These are phyloP conservation scores for Aspergillus thermomutatus DNA, from an alignment of 2,329 filamentous ascomycete species.

Conservation along the genomic window DNA sequence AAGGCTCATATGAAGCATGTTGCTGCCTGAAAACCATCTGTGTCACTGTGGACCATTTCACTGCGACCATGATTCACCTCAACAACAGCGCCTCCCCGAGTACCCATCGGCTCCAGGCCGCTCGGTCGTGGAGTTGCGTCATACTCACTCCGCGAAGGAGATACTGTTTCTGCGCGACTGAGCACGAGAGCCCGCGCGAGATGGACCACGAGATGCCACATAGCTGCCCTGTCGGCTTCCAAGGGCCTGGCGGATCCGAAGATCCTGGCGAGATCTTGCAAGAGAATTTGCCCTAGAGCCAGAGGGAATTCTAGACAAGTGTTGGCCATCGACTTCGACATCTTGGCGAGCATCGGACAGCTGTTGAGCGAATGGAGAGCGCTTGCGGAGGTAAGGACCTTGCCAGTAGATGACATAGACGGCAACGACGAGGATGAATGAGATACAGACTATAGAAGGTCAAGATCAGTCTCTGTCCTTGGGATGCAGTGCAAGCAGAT, in stretches of 20 bases:
- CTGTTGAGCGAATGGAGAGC: conserved; percentile 64
- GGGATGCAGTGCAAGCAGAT: neutral
- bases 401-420: conserved; percentile 67
- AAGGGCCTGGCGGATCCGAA: conserved; percentile 33
- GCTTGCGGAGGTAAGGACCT: conserved; percentile 57
- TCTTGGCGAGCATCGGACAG: conserved; percentile 48
- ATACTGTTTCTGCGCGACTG: conserved; percentile 29
- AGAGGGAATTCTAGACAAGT: conserved; percentile 33
- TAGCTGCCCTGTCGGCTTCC: conserved; percentile 35
- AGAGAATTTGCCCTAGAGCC: conserved; percentile 36
- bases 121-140: neutral
- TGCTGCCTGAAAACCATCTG: neutral
- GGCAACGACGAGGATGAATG: conserved; percentile 58
- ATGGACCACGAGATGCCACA: conserved; percentile 31
- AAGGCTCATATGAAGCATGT: neutral
- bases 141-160: conserved; percentile 4
- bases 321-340: conserved; percentile 27
- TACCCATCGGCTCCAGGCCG: neutral
- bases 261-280: conserved; percentile 38
- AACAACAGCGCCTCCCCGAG: neutral
- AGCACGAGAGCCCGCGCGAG: conserved; percentile 27
- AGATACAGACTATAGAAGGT: conserved; percentile 47
- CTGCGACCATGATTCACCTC: neutral
- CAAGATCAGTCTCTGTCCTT: neutral
- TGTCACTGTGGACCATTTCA: neutral